Conservation (phyloP, 2,329 filamentous ascomycete genomes). For the Nigrograna mackinnonii region DNA sequence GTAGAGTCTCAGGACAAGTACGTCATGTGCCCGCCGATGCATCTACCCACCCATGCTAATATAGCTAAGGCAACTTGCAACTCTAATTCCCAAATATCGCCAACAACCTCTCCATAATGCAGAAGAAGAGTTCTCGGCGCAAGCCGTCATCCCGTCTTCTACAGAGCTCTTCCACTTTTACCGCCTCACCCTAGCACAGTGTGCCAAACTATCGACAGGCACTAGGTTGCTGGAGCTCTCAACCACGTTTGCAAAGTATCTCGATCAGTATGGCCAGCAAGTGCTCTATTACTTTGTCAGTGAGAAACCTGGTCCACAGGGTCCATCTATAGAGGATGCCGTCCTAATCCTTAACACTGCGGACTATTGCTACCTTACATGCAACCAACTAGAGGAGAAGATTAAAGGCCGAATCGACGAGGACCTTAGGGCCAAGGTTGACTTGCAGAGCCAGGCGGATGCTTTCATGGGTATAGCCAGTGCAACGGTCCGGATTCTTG, state of each 20-base stretch:
- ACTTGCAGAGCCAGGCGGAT: conserved; percentile 91
- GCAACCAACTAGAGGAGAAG: conserved; percentile 90
- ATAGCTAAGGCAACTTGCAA: conserved; percentile 65
- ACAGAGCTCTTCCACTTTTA: conserved; percentile 99
- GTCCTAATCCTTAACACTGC: conserved; percentile 92
- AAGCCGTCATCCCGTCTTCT: conserved; percentile 88
- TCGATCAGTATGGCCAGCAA: conserved; percentile 94
- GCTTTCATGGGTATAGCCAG: conserved; percentile 94
- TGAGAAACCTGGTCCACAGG: conserved; percentile 59
- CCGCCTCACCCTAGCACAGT: conserved; percentile 88
- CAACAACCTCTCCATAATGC: conserved; percentile 75
- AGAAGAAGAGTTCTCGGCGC: conserved; percentile 90
- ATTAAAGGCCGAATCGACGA: conserved; percentile 88
- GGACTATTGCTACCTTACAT: conserved; percentile 95
- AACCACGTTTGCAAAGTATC: conserved; percentile 84
- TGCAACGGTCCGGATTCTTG: conserved; percentile 80
- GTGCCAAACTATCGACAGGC: conserved; percentile 93
- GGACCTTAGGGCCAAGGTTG: conserved; percentile 73
- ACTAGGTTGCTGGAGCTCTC: conserved; percentile 82
- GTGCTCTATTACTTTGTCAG: conserved; percentile 76
- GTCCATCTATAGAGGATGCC: conserved; percentile 72
- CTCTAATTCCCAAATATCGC: conserved; percentile 86
- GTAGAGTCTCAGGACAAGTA: conserved; percentile 90
- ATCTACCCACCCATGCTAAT: conserved; percentile 20
- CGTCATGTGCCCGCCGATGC: conserved; percentile 10